Base-by-base conservation (phyloP, 345 rosid genomes). In the Atalantia buxifolia region DNA sequence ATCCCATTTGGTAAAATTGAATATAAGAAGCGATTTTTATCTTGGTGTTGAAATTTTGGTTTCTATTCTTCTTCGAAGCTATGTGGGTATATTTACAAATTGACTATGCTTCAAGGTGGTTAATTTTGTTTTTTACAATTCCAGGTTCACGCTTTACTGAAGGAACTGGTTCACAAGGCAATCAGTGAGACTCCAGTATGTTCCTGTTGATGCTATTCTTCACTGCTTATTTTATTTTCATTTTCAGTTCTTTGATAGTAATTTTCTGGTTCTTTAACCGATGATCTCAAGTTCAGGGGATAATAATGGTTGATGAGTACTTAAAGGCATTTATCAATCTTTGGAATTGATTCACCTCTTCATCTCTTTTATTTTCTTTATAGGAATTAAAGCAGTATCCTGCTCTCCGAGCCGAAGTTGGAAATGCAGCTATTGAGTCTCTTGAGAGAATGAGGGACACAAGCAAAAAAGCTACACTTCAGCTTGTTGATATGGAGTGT, bases 321-420 rank as follows among this genome's bases (percentile, higher is more conserved):
- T 14, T 48, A 35, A 12, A 19, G 22, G 53, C 5, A 2, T n/a
- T n/a, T 9, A 2, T 3, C 4, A 21, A 18, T 35, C 55, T 68
- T 40, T 68, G 4, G 56, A 24, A 40, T 12, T 68, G 56, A 68
- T 33, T 33, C 14, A 66, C 25, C 2, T 66, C 2, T 66, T 24
- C 9, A 21, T 19, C 42, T 66, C 69, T 35, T 21, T 1, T 66
- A 9, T 28, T 33, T 66, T 21, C 22, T 21, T 14, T 76, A 83
- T 92, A 96, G 99, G 99, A 97, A 82, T 82, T 97, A 71, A 93
- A 90, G 88, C 99, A 97, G 85, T 97, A 94, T 77, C 99, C 99
- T 76, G 97, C 93, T 72, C 91, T 97, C 69, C 89, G 98, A 86
- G 98, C 87, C 36, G 98, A 94, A 83, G 98, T 97, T 57, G 77